A percentile compares a stretch with the other conserved stretches of the same genome.
Conservation (phyloP, 169 alveolate species). For the Besnoitia besnoiti region DNA sequence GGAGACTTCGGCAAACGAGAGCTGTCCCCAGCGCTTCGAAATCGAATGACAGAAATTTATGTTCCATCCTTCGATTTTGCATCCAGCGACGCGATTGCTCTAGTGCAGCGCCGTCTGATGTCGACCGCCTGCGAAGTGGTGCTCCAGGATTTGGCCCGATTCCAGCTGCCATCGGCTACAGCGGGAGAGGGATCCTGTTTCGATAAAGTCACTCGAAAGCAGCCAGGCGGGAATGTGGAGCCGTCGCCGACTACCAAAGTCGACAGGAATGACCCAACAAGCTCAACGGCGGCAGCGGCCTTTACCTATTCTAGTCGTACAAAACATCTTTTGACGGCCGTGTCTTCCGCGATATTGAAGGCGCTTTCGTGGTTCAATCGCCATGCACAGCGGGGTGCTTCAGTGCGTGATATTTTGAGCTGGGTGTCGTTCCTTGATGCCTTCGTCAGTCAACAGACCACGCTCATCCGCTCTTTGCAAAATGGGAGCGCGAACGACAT, state of each 20-base stretch:
- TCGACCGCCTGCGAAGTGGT: background rate
- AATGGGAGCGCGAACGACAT: background rate
- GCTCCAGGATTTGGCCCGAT: background rate
- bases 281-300: conserved; percentile 15
- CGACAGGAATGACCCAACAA: too few relatives aligned
- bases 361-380: conserved; percentile 72
- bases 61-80: conserved; percentile 78
- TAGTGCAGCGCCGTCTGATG: conserved; percentile 57
- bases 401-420: conserved; percentile 74
- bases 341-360: conserved; percentile 32
- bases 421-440: conserved; percentile 67
- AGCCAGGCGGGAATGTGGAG: background rate
- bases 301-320: conserved; percentile 42
- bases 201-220: background rate
- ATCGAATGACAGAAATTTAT: conserved; percentile 97
- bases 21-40: conserved; percentile 97
- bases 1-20: conserved; percentile 99
- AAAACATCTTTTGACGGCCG: conserved; percentile 31
- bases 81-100: conserved; percentile 58
- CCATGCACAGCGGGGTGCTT: conserved; percentile 73
- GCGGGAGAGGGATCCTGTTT: background rate
- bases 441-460: conserved; percentile 34
- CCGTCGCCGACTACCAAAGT: background rate
- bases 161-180: background rate
- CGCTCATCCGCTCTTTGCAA: background rate